Evolutionary conservation across 1,139 yeast species (phyloP), one percentile per base, ranked within the genome.

Genomic region (Diutina neorugosa): DNA sequence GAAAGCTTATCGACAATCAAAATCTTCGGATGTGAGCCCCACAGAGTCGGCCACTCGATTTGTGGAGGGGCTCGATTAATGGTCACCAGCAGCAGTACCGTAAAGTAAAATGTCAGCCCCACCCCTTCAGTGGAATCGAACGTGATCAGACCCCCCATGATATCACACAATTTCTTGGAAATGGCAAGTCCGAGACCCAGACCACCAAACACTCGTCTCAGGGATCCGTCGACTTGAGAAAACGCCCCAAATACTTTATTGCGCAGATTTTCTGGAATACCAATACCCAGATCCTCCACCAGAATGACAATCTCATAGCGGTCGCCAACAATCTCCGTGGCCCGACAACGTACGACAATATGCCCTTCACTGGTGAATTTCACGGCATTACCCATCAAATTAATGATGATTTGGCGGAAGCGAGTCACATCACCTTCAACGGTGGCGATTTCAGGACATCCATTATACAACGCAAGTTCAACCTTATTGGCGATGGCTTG

Each of bases 111-210:
- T 0, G 76, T 74, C 2, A 82, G 75, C 0, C 86, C 85, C 37
- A 65, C 64, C 2, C 80, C 80, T 58, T 77, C 81, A 11, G 60
- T 63, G 59, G 82, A 77, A 34, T 77, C 79, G 60, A 78, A 78
- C 3, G 76, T 69, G 41, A 81, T 67, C 7, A 67, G 66, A 1
- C 85, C 85, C 41, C 81, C 82, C 85, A 81, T 80, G 41, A 79
- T 62, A 54, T 79, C 82, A 0, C 80, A 78, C 37, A 80, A 67
- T 61, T 77, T 78, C 60, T 79, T 80, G 18, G 82, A 77, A 52
- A 81, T 80, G 0, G 84, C 81, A 50, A 81, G 65, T 1, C 86
- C 85, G 19, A 81, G 65, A 0, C 86, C 86, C 0, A 84, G 71
- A 2, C 86, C 86, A 12, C 85, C 85, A 64, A 71, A 77, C 3